Conservation (phyloP, 257 asterid species). For the Apocynum venetum region DNA sequence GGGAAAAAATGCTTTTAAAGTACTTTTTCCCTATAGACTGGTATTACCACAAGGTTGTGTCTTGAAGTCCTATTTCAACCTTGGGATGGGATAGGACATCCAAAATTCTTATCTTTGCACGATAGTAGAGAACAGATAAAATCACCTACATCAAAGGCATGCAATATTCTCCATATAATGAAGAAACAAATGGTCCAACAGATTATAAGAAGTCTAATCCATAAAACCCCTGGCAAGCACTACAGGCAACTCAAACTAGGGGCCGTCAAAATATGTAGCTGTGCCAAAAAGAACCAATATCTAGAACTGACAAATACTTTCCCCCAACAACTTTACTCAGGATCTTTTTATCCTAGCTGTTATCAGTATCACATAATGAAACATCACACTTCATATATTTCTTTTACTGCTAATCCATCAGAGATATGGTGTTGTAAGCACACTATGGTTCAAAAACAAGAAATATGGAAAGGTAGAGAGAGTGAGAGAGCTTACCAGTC, state of each 20-base stretch:
- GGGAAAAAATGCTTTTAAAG: neutral
- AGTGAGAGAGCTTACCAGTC: conserved; percentile 49
- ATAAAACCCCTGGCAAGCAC: neutral
- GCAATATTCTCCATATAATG: neutral
- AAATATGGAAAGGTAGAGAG: neutral
- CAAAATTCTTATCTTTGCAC: neutral
- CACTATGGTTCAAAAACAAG: neutral
- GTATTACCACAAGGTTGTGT: neutral
- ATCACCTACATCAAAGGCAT: neutral
- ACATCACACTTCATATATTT: neutral
- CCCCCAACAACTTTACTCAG: neutral
- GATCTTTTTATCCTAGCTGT: neutral
- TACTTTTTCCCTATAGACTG: neutral
- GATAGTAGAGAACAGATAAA: neutral
- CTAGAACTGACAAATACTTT: neutral
- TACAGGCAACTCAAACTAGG: neutral
- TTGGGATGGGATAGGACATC: neutral
- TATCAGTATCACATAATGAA: neutral
- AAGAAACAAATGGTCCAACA: neutral
- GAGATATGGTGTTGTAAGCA: neutral
- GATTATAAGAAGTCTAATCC: neutral
- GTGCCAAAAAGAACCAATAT: neutral
- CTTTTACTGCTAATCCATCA: neutral
- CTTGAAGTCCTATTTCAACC: neutral
- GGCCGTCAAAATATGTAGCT: too few species aligned